Evolutionary conservation across 345 rosid genomes (phyloP).

Genomic region (Mangifera indica): DNA sequence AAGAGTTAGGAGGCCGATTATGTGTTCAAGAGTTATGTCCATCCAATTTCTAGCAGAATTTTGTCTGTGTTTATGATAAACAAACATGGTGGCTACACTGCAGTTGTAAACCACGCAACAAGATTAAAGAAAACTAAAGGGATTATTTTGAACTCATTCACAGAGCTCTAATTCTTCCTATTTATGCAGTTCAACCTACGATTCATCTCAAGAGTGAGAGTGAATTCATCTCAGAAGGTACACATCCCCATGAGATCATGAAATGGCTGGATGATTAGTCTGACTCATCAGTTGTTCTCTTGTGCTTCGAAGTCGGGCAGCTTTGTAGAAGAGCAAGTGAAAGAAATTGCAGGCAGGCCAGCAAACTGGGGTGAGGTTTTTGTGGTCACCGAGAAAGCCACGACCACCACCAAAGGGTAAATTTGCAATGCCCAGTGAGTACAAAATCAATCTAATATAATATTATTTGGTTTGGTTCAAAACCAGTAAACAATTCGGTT

Average conservation of each 20-base stretch:
- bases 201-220: neutral
- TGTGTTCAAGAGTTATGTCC: no score
- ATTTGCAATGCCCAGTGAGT: no score
- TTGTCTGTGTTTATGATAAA: slow-evolving; percentile 9
- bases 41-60: slow-evolving; percentile 12
- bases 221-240: neutral
- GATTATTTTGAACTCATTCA: neutral
- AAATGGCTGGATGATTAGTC: slow-evolving; percentile 36
- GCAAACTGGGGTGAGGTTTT: slow-evolving; percentile 22
- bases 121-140: neutral
- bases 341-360: slow-evolving; percentile 27
- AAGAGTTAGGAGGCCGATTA: neutral
- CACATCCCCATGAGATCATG: neutral
- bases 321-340: slow-evolving; percentile 4
- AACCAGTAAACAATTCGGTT: no score
- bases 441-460: no score
- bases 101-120: no score
- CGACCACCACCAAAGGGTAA: neutral
- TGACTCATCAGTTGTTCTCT: slow-evolving; percentile 27
- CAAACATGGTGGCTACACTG: slow-evolving; percentile 15
- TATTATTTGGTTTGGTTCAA: no score
- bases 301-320: slow-evolving; percentile 36
- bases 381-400: slow-evolving; percentile 16
- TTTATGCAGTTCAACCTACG: slow-evolving; percentile 9
- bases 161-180: slow-evolving; percentile 15